Percentiles rank a stretch among this genome's conserved stretches.
Conservation (phyloP, 2,329 filamentous ascomycete genomes). For the Colletotrichum sidae region DNA sequence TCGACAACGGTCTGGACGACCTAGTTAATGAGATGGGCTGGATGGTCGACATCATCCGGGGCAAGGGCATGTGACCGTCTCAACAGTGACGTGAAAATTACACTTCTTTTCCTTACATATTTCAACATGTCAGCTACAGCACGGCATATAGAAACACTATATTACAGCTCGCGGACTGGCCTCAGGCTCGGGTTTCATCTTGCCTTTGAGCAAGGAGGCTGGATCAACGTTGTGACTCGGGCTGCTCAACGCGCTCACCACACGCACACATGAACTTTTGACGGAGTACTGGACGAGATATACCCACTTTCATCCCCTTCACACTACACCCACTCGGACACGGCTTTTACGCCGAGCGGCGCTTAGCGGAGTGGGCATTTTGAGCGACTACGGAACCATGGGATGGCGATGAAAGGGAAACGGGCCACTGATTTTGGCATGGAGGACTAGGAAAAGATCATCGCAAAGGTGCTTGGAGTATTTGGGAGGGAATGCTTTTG, state of each 20-base stretch:
- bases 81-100: no score
- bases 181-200: no score
- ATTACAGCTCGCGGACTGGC: not conserved
- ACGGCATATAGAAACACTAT: constrained; percentile 15
- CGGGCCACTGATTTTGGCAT: not conserved
- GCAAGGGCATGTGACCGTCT: constrained; percentile 41
- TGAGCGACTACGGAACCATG: constrained; percentile 11
- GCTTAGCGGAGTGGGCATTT: constrained; percentile 22
- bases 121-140: not conserved
- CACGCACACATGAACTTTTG: constrained; percentile 13
- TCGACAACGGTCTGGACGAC: constrained; percentile 53
- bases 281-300: constrained; percentile 35
- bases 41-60: constrained; percentile 61
- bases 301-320: constrained; percentile 31
- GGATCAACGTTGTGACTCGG: not conserved
- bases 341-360: constrained; percentile 28
- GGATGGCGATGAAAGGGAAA: not conserved
- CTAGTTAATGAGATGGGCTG: constrained; percentile 61
- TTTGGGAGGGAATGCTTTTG: constrained; percentile 7
- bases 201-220: not conserved
- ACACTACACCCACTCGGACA: constrained; percentile 19
- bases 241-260: not conserved
- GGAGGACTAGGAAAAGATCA: not conserved
- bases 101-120: not conserved
- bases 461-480: constrained; percentile 24